Evolutionary conservation across 176 grass and related monocot genomes (phyloP), one percentile per base, ranked within the genome.

Genomic region (Zea luxurians): DNA sequence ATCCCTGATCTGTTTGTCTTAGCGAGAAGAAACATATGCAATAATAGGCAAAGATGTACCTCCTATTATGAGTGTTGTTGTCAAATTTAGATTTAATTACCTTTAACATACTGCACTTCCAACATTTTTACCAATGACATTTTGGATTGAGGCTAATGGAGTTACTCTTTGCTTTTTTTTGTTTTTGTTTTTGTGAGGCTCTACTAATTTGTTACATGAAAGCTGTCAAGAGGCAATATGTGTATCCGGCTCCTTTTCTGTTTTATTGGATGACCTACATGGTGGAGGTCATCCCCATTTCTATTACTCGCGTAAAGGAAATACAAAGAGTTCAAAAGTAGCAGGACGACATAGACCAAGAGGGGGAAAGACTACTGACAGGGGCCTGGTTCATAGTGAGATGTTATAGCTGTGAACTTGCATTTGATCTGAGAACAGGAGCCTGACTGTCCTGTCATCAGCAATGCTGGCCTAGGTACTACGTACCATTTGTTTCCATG

Each of bases 21-120:
- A 70, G 35, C 8, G 60, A 76, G 64, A 17, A 46, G 41, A 71
- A 81, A 54, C 64, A 43, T 81, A 40, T 55, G 59, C 21, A 86
- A 86, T 86, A 86, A 86, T 61, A 59, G 13, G 48, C 37, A 67
- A 75, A 76, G 64, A 44, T 80, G 77, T 80, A 75, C 42, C 61
- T 54, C 8, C 2, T 54, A 9, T 54, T 37, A 71, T 84, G 74
- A 55, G 44, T 72, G 78, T 81, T 53, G 38, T 21, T 76, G 10
- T 37, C 0, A 62, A 55, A 20, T 8, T 67, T 12, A 48, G 63
- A 10, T 20, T 12, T 18, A 12, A 13, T 45, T 64, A 72, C 58
- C n/a, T 46, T 61, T 45, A 38, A 47, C 60, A 21, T 47, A 37
- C 1, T 79, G 20, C 57, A 55, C 59, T 38, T 10, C n/a, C 0